Conservation (phyloP, 129 eudicot genomes). For the Sambucus nigra region DNA sequence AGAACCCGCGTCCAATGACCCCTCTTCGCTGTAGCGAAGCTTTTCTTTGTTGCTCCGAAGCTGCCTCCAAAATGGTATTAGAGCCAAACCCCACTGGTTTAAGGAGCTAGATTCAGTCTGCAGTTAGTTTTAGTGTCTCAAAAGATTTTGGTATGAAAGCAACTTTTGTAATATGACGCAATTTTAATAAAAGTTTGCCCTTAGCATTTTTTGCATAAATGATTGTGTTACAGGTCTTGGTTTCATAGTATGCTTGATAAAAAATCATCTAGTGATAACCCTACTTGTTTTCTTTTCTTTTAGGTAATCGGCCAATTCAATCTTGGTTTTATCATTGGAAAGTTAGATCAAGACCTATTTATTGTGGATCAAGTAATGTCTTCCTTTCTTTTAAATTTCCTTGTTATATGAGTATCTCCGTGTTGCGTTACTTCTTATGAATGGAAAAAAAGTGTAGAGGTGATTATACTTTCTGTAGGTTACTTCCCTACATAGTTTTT, state of each 20-base stretch:
- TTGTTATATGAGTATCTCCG: background rate
- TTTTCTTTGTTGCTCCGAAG: no score
- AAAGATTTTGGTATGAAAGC: no score
- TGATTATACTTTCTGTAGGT: conserved; percentile 4
- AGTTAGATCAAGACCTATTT: conserved; percentile 81
- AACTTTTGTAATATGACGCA: no score
- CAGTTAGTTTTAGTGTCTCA: background rate
- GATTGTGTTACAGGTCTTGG: background rate
- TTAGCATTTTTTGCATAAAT: no score
- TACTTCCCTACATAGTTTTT: conserved; percentile 10
- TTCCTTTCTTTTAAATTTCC: conserved; percentile 4
- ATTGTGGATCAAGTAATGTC: conserved; percentile 82
- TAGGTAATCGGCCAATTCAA: conserved; percentile 94
- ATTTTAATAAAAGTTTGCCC: no score
- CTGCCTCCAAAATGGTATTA: no score
- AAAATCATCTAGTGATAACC: conserved; percentile 10
- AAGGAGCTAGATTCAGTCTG: background rate
- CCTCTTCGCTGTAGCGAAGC: no score
- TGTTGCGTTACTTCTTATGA: no score
- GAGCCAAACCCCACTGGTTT: no score
- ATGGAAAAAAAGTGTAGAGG: background rate
- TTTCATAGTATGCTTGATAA: conserved; percentile 9
- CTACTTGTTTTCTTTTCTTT: background rate
- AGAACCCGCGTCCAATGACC: no score
- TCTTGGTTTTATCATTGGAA: conserved; percentile 90